These are phyloP conservation scores for Fraxinus velutina DNA, from an alignment of 305 asterid genomes.

Conservation along the genomic window DNA sequence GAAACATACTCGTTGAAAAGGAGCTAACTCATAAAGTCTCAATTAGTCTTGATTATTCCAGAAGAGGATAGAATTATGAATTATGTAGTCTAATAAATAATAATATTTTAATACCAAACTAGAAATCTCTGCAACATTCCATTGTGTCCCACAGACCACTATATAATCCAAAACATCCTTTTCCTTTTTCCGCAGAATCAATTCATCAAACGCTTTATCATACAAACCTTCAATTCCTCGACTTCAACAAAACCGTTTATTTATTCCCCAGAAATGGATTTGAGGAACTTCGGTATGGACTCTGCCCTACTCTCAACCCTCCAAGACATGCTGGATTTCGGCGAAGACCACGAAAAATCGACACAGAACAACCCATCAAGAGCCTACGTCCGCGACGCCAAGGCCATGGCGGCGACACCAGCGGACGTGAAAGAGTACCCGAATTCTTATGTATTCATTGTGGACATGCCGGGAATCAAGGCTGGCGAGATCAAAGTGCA, in stretches of 20 bases:
- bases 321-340: conserved; percentile 32
- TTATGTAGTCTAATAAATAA: neutral
- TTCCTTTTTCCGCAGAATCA: neutral
- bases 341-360: conserved; percentile 21
- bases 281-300: conserved; percentile 28
- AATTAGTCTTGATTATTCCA: neutral
- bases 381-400: conserved; percentile 29
- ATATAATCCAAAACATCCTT: neutral
- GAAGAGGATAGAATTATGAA: conserved; percentile 3
- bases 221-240: neutral
- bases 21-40: neutral
- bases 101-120: neutral
- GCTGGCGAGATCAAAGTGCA: conserved; percentile 33
- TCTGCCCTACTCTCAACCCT: conserved; percentile 22
- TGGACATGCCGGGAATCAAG: conserved; percentile 36
- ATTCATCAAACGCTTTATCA: neutral
- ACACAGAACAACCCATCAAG: conserved; percentile 25
- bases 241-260: neutral
- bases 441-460: conserved; percentile 23
- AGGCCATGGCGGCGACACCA: conserved; percentile 33
- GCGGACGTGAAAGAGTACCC: conserved; percentile 33
- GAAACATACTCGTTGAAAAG: neutral
- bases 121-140: conserved; percentile 22
- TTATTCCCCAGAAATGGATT: conserved; percentile 19
- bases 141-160: neutral